These are phyloP conservation scores for Chytriomyces confervae DNA, from an alignment of 192 early-diverging fungal species.

Conservation along the genomic window DNA sequence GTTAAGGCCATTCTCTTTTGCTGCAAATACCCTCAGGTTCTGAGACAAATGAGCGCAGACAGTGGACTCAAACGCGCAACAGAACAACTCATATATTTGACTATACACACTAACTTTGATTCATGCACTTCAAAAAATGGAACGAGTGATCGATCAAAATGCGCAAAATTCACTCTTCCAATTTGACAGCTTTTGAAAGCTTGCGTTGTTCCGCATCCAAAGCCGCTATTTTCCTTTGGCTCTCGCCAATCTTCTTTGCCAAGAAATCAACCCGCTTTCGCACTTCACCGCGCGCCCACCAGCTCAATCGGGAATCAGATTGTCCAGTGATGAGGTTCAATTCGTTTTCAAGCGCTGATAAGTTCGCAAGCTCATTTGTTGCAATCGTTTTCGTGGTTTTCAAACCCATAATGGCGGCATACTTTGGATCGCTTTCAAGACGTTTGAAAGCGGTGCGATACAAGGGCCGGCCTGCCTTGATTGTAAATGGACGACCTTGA, in stretches of 20 bases:
- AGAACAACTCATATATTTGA: not conserved
- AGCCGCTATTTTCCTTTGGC: conserved; percentile 38
- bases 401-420: conserved; percentile 80
- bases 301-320: conserved; percentile 7
- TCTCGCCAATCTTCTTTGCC: conserved; percentile 31
- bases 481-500: conserved; percentile 77
- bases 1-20: not conserved
- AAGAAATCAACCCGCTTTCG: conserved; percentile 38
- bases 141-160: not conserved
- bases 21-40: not conserved
- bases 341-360: conserved; percentile 45
- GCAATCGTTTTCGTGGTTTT: conserved; percentile 44
- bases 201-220: conserved; percentile 38
- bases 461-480: conserved; percentile 84
- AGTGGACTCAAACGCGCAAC: not conserved
- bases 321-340: conserved; percentile 35
- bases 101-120: not conserved
- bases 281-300: conserved; percentile 27
- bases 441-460: conserved; percentile 80
- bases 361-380: conserved; percentile 44
- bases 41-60: not conserved
- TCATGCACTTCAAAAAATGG: not conserved
- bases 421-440: conserved; percentile 74
- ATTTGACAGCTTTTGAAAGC: conserved; percentile 43
- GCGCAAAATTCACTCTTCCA: conserved; percentile 36